phyloP scores from a whole-genome alignment of 2,329 filamentous ascomycete genomes.

The Claviceps capensis region DNA sequence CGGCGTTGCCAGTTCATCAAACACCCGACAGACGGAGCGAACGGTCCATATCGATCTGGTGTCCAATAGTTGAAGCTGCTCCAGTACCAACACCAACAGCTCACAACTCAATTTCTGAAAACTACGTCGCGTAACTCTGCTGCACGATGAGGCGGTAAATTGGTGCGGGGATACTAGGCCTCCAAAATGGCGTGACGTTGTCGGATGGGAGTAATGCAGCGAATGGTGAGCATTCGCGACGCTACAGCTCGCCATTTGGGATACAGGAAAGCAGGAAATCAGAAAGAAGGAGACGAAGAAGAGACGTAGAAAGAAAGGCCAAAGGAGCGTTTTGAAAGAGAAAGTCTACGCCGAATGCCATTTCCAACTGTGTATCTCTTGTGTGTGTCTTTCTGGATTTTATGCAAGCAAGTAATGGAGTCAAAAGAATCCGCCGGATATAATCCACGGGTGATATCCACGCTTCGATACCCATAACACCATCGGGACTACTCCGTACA shows the following conservation, averaged over 20 bases:
- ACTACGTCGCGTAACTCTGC: background rate
- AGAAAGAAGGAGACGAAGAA: background rate
- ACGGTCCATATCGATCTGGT: conserved; percentile 16
- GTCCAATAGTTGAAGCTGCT: conserved; percentile 1
- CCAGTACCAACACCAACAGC: conserved; percentile 2
- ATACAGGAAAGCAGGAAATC: background rate
- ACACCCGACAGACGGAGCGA: conserved; percentile 25
- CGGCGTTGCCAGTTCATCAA: conserved; percentile 26
- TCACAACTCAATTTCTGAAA: conserved; percentile 1
- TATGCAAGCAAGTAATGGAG: too few species aligned
- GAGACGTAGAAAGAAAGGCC: background rate
- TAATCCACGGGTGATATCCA: too few species aligned
- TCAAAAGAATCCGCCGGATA: too few species aligned
- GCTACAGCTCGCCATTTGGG: background rate
- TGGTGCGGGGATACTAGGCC: background rate
- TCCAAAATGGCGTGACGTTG: background rate
- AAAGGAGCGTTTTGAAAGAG: background rate
- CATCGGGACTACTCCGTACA: too few species aligned
- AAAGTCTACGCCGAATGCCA: too few species aligned
- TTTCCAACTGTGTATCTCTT: too few species aligned
- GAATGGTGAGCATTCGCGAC: background rate
- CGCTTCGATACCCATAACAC: too few species aligned
- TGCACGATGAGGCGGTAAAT: background rate
- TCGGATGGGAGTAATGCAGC: background rate
- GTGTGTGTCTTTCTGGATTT: too few species aligned